Evolutionary conservation across 1,284 basidiomycete species (phyloP).

Genomic region (Coniferiporia weirii): DNA sequence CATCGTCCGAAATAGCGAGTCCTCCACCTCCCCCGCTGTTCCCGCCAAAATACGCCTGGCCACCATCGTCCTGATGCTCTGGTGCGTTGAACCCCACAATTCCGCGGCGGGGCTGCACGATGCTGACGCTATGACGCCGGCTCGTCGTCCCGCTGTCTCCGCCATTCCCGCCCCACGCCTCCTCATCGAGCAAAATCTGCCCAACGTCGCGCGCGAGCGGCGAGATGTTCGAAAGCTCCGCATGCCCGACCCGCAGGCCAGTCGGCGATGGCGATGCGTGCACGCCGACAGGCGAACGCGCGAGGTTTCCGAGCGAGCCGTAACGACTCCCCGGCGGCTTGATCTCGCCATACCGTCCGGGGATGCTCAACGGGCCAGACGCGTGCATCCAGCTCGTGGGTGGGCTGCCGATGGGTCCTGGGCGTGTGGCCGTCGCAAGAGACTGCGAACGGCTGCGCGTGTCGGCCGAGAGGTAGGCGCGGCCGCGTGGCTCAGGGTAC

Average conservation of each 20-base stretch:
- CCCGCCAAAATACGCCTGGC: conserved; percentile 36
- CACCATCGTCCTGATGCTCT: conserved; percentile 29
- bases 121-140: conserved; percentile 79
- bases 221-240: conserved; percentile 69
- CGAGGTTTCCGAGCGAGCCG: conserved; percentile 52
- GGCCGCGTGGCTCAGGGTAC: conserved; percentile 24
- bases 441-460: conserved; percentile 72
- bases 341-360: conserved; percentile 51
- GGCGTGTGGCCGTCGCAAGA: conserved; percentile 52
- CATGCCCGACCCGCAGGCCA: conserved; percentile 29
- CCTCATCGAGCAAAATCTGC: conserved; percentile 66
- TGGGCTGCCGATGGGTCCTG: conserved; percentile 39
- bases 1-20: conserved; percentile 72
- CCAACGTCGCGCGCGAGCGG: conserved; percentile 77
- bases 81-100: conserved; percentile 64
- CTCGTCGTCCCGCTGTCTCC: conserved; percentile 77
- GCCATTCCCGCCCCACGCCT: conserved; percentile 33
- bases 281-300: conserved; percentile 41
- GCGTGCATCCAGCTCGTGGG: conserved; percentile 39
- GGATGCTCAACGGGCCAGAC: conserved; percentile 47
- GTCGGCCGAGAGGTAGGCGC: conserved; percentile 40
- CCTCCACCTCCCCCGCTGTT: conserved; percentile 39
- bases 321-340: conserved; percentile 59
- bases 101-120: conserved; percentile 69
- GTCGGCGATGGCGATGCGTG: conserved; percentile 38